Conservation (phyloP, 805 yeast species). For the Lipomyces chichibuensis region DNA sequence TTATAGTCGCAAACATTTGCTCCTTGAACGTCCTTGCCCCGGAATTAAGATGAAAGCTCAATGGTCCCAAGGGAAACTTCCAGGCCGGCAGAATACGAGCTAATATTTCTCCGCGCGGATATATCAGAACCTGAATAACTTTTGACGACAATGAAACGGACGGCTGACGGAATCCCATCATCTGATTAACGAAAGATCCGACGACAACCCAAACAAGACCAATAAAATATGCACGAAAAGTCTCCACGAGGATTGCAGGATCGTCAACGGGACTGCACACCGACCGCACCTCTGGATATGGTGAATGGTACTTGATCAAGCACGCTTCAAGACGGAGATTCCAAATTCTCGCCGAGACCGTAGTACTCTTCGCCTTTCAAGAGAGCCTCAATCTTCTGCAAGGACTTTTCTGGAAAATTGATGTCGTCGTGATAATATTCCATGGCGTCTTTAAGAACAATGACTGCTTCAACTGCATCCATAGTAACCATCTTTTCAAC, state of each 20-base stretch:
- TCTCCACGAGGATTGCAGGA: slow-evolving; percentile 51
- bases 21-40: slow-evolving; percentile 67
- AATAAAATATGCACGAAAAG: slow-evolving; percentile 57
- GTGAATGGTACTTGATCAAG: slow-evolving; percentile 50
- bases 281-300: slow-evolving; percentile 60
- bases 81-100: slow-evolving; percentile 48
- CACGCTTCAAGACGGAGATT: slow-evolving; percentile 51
- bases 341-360: slow-evolving; percentile 30
- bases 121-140: slow-evolving; percentile 62
- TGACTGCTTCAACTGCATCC: slow-evolving; percentile 46
- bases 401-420: slow-evolving; percentile 49
- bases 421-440: slow-evolving; percentile 50
- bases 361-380: slow-evolving; percentile 38
- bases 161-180: slow-evolving; percentile 62
- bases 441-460: slow-evolving; percentile 47
- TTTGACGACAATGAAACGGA: slow-evolving; percentile 54
- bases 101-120: slow-evolving; percentile 57
- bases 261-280: slow-evolving; percentile 47
- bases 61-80: slow-evolving; percentile 40
- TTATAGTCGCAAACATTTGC: slow-evolving; percentile 61
- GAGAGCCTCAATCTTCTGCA: slow-evolving; percentile 42
- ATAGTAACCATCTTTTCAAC: slow-evolving; percentile 48
- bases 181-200: slow-evolving; percentile 60
- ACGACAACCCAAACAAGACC: slow-evolving; percentile 57
- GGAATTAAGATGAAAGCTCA: slow-evolving; percentile 55